Evolutionary conservation across 805 yeast genomes (phyloP).

Genomic region (Kodamaea leandrae): DNA sequence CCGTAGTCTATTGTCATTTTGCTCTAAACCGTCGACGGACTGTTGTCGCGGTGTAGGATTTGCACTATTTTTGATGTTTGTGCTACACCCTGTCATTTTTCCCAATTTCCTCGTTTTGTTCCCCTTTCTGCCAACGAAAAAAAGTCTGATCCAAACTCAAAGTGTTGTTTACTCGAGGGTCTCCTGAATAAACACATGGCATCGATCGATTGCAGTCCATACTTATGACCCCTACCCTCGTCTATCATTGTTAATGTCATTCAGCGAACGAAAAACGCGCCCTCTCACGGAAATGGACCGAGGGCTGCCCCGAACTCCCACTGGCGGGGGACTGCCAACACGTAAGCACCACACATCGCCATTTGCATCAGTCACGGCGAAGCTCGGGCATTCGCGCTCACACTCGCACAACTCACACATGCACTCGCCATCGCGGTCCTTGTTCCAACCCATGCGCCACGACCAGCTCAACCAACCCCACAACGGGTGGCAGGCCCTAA

Average conservation of each 20-base stretch:
- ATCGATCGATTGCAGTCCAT: not conserved
- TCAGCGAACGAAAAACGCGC: constrained; percentile 4
- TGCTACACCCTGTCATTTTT: constrained; percentile 2
- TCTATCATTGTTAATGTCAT: not conserved
- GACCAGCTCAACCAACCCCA: constrained; percentile 9
- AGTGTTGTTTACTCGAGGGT: constrained; percentile 2
- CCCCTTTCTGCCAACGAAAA: constrained; percentile 1
- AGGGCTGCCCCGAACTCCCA: not conserved
- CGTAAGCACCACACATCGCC: constrained; percentile 7
- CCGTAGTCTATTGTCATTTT: no score
- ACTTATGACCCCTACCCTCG: constrained; percentile 2
- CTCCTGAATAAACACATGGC: not conserved
- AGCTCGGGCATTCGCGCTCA: constrained; percentile 12
- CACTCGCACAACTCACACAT: constrained; percentile 15
- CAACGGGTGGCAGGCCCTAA: constrained; percentile 28
- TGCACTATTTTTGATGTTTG: no score
- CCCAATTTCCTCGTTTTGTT: constrained; percentile 1
- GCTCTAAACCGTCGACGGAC: no score
- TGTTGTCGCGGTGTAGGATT: no score
- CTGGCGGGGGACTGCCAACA: constrained; percentile 5
- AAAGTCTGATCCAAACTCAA: constrained; percentile 2
- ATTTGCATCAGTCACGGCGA: constrained; percentile 3
- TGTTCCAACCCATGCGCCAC: constrained; percentile 16
- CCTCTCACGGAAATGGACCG: not conserved
- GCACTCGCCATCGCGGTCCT: constrained; percentile 12